These are phyloP conservation scores for Clarireedia homoeocarpa DNA, from an alignment of 2,329 filamentous ascomycete species.

Conservation along the genomic window DNA sequence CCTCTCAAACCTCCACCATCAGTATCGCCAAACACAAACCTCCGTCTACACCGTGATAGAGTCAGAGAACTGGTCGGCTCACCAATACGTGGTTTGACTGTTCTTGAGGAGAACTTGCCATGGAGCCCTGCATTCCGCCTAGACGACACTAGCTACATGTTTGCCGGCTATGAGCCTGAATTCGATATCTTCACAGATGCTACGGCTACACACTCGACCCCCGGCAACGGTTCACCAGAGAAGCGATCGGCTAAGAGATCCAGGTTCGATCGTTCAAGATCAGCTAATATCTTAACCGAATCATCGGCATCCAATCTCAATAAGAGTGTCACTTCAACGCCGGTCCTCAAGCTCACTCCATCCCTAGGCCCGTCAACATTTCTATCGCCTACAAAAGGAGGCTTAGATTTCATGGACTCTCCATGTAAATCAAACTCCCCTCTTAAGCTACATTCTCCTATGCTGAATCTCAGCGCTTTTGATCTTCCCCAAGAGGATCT, in stretches of 20 bases:
- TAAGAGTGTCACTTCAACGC: conserved; percentile 43
- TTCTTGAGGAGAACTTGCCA: conserved; percentile 44
- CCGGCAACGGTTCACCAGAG: conserved; percentile 54
- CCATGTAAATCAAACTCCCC: conserved; percentile 41
- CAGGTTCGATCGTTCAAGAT: conserved; percentile 56
- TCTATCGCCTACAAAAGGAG: conserved; percentile 51
- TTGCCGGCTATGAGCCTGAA: conserved; percentile 41
- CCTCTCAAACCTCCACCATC: conserved; percentile 53
- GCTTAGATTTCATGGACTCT: conserved; percentile 37
- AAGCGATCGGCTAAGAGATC: conserved; percentile 54
- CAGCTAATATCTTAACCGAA: conserved; percentile 53
- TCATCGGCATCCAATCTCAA: conserved; percentile 39
- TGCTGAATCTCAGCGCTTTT: conserved; percentile 19
- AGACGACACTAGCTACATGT: conserved; percentile 49
- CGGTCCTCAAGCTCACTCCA: conserved; percentile 41
- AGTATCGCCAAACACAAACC: conserved; percentile 85
- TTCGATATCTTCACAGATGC: conserved; percentile 55
- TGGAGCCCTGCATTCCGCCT: conserved; percentile 63
- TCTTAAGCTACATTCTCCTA: conserved; percentile 20
- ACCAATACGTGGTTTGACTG: conserved; percentile 51
- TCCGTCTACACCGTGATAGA: conserved; percentile 77
- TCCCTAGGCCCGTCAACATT: conserved; percentile 29
- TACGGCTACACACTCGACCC: conserved; percentile 33
- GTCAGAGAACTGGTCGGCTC: conserved; percentile 78
- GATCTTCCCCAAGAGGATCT: conserved; percentile 40